phyloP scores from a whole-genome alignment of 140 eudicot genomes.

The Ambrosia hybrid region DNA sequence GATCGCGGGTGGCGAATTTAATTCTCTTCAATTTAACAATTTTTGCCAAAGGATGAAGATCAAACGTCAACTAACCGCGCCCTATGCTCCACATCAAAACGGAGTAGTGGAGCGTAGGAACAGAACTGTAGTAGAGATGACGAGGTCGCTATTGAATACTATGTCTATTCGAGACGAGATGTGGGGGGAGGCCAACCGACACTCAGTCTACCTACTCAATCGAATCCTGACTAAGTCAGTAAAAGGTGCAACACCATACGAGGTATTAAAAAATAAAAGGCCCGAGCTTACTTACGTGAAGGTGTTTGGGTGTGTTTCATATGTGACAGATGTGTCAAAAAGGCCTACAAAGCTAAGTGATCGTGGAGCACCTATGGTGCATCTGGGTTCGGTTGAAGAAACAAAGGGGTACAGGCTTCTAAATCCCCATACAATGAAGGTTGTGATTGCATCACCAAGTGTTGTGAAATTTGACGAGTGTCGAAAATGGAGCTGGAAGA shows the following conservation, averaged over 20 bases:
- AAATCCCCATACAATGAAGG: not conserved
- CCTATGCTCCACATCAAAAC: not conserved
- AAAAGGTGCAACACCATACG: not conserved
- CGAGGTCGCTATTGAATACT: not conserved
- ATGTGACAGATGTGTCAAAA: too few species aligned
- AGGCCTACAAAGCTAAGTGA: not conserved
- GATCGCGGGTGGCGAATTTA: not conserved
- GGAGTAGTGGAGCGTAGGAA: not conserved
- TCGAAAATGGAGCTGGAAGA: not conserved
- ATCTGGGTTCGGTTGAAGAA: not conserved
- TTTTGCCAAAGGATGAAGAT: not conserved
- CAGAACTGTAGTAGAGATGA: slow-evolving; percentile 3
- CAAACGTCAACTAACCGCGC: not conserved
- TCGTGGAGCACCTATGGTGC: not conserved
- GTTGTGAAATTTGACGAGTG: not conserved
- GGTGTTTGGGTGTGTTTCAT: too few species aligned
- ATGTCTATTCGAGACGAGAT: not conserved
- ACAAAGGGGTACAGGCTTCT: not conserved
- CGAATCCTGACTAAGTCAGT: not conserved
- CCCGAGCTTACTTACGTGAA: too few species aligned
- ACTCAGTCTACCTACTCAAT: not conserved
- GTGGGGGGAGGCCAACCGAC: not conserved
- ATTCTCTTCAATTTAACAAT: not conserved
- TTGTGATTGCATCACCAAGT: too few species aligned
- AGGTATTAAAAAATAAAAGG: too few species aligned